Percentiles rank a stretch among this genome's conserved stretches.
phyloP scores from a whole-genome alignment of 345 rosid species.

The Eucalyptus curtisii region DNA sequence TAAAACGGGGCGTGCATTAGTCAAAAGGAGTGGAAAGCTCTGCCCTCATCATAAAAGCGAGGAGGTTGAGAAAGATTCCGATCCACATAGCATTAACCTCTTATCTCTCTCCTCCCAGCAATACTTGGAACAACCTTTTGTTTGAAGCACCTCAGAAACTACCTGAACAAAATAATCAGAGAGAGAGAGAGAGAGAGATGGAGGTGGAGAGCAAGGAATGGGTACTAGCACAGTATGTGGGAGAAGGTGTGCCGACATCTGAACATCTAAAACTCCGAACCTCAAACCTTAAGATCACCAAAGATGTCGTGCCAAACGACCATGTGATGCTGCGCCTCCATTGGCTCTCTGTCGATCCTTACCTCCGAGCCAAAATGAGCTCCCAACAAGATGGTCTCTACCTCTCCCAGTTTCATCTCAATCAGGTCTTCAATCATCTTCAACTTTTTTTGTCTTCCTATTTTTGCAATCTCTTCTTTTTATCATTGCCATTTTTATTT shows the following conservation, averaged over 20 bases:
- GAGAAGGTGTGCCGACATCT: slow-evolving; percentile 20
- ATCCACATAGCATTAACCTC: neutral
- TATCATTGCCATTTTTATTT: too few species aligned
- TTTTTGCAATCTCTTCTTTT: neutral
- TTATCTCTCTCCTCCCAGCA: neutral
- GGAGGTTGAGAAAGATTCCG: neutral
- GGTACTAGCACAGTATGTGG: slow-evolving; percentile 15
- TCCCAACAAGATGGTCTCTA: slow-evolving; percentile 16
- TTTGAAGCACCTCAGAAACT: neutral
- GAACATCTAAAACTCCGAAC: slow-evolving; percentile 25
- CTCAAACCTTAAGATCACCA: neutral
- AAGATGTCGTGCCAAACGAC: slow-evolving; percentile 5
- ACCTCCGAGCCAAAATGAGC: slow-evolving; percentile 11
- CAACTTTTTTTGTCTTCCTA: neutral
- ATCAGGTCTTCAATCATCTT: slow-evolving; percentile 3
- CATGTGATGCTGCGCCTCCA: slow-evolving; percentile 10
- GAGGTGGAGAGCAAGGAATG: slow-evolving; percentile 18
- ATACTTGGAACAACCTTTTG: neutral
- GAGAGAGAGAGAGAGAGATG: neutral
- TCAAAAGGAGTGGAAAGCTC: neutral
- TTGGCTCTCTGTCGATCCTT: slow-evolving; percentile 27
- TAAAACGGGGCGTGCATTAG: neutral
- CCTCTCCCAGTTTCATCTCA: neutral
- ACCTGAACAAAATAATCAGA: neutral
- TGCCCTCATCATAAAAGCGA: neutral